Evolutionary conservation across 2,329 filamentous ascomycete species (phyloP).

Genomic region (Fusarium agapanthi): DNA sequence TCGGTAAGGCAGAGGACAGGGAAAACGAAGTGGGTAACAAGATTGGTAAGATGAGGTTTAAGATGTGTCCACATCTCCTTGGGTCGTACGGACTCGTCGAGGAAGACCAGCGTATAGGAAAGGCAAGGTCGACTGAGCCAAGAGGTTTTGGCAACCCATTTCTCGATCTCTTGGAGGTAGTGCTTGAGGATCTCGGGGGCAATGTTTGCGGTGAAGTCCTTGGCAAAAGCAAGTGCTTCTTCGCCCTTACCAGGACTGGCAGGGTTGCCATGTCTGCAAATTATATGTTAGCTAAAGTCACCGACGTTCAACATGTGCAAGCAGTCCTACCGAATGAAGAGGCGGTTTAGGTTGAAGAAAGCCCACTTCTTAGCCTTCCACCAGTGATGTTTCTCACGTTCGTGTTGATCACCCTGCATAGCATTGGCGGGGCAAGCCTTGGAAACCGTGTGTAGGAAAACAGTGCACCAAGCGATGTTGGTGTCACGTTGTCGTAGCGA

Average conservation of each 20-base stretch:
- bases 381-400: slow-evolving; percentile 95
- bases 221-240: slow-evolving; percentile 83
- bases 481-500: slow-evolving; percentile 81
- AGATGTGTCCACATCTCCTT: slow-evolving; percentile 97
- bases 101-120: slow-evolving; percentile 91
- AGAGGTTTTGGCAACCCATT: slow-evolving; percentile 92
- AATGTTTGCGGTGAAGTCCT: slow-evolving; percentile 89
- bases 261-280: slow-evolving; percentile 85
- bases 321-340: slow-evolving; percentile 81
- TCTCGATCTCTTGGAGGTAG: slow-evolving; percentile 93
- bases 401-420: slow-evolving; percentile 83
- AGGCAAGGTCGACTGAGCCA: slow-evolving; percentile 96
- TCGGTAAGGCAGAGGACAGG: slow-evolving; percentile 91
- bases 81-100: slow-evolving; percentile 97
- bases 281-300: not conserved
- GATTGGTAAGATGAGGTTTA: slow-evolving; percentile 90
- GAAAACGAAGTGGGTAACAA: slow-evolving; percentile 95
- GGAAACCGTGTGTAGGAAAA: slow-evolving; percentile 89
- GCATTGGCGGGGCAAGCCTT: slow-evolving; percentile 83
- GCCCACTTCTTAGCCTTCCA: slow-evolving; percentile 99
- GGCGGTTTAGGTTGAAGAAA: slow-evolving; percentile 94
- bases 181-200: slow-evolving; percentile 96
- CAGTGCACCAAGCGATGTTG: slow-evolving; percentile 94
- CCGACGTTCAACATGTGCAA: not conserved
- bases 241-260: slow-evolving; percentile 76